phyloP scores from a whole-genome alignment of 768 basidiomycete species.

The Mycena maculata region DNA sequence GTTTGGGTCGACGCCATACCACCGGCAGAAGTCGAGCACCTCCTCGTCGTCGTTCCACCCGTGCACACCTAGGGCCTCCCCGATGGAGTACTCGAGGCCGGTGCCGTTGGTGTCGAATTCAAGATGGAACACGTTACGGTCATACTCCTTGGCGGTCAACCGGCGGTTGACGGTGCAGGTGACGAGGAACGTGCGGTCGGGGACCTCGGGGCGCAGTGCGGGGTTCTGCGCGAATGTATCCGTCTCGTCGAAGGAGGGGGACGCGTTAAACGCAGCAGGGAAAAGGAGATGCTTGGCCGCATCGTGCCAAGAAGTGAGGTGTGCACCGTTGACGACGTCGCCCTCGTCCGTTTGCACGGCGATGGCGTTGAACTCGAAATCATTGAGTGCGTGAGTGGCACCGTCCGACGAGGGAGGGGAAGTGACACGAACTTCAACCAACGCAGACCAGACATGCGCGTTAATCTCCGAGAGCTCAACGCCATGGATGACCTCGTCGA shows the following conservation, averaged over 20 bases:
- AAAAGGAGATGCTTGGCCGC: slow-evolving; percentile 92
- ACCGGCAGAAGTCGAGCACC: slow-evolving; percentile 87
- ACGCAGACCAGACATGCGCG: slow-evolving; percentile 71
- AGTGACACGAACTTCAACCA: slow-evolving; percentile 66
- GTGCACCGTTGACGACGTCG: slow-evolving; percentile 70
- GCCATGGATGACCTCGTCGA: slow-evolving; percentile 60
- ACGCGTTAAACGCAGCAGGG: slow-evolving; percentile 76
- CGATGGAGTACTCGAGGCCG: slow-evolving; percentile 93
- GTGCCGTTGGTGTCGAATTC: slow-evolving; percentile 95
- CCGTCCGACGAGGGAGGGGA: slow-evolving; percentile 40
- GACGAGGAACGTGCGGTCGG: slow-evolving; percentile 92
- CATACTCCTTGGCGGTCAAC: slow-evolving; percentile 93
- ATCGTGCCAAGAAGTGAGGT: slow-evolving; percentile 81
- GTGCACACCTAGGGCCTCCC: slow-evolving; percentile 96
- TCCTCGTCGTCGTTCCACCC: slow-evolving; percentile 97
- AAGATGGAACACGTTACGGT: slow-evolving; percentile 98
- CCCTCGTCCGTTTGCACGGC: slow-evolving; percentile 70
- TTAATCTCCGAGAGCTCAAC: slow-evolving; percentile 65
- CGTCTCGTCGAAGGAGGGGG: slow-evolving; percentile 50
- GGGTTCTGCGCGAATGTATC: slow-evolving; percentile 70
- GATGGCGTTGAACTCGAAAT: slow-evolving; percentile 81
- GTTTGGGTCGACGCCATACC: slow-evolving; percentile 90
- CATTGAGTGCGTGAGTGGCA: slow-evolving; percentile 54
- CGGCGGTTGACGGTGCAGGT: slow-evolving; percentile 95
- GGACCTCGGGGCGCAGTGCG: slow-evolving; percentile 83